Base-by-base conservation (phyloP, 441 rosid genomes). In the Croton setiger region DNA sequence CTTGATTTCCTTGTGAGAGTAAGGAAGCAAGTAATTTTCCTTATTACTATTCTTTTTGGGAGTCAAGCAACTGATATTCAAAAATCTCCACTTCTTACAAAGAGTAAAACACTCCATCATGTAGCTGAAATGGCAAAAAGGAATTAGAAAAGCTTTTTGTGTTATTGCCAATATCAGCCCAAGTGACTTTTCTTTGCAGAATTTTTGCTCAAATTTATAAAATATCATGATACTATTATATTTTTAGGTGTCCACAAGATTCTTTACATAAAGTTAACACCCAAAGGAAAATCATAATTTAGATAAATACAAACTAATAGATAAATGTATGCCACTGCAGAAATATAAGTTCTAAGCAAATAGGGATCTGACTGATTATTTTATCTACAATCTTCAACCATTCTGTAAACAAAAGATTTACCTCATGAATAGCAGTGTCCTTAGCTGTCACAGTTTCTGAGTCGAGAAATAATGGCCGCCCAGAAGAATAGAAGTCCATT, bases 401-500 rank as follows among this genome's bases (percentile, higher is more conserved):
- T 63, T 57, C 39, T 31, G 53, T 36, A 74, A 49, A 51, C 63
- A n/a, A 64, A 57, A 68, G 36, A 60, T 12, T 33, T 68, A 92
- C 98, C 78, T 92, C 96, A 70, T 79, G 78, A 68, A 94, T 85
- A 69, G 96, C 98, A 2, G 98, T 94, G 84, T 90, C 98, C 74
- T 80, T 90, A 53, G 99, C 85, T 47, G 92, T 84, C 20, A 89
- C 80, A 78, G 86, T 73, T 81, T 86, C 72, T 0, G 92, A 76
- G 71, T 92, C 98, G 5, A 85, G 74, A 86, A 94, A 92, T 79
- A 94, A 80, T 61, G 97, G 80, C 78, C 82, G 86, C 41, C 93
- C 94, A 72, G 96, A 92, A 59, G 98, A 85, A 80, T 92, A 92
- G 66, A 95, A 95, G 71, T 95, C 98, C 98, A 88, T 90, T 39